Conservation (phyloP, 1,284 basidiomycete genomes). For the Austropuccinia psidii region DNA sequence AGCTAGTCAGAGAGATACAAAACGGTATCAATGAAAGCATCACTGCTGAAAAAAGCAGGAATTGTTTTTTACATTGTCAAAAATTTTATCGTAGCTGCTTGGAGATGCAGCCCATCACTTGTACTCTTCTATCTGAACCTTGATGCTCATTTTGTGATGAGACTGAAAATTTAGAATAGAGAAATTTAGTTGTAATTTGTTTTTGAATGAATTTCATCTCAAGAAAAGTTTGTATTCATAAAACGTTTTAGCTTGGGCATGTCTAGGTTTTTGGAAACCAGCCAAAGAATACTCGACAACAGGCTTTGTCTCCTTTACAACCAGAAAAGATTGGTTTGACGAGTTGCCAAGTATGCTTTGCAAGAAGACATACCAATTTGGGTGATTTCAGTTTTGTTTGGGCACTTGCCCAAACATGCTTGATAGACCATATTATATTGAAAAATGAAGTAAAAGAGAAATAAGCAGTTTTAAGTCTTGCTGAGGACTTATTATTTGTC, state of each 20-base stretch:
- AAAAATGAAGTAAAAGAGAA: too few species aligned
- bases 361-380: neutral
- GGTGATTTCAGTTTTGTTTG: neutral
- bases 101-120: neutral
- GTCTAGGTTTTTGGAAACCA: neutral
- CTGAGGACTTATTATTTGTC: too few species aligned
- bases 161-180: neutral
- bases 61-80: conserved; percentile 7
- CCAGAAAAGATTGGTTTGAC: neutral
- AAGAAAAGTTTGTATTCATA: neutral
- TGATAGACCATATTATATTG: too few species aligned
- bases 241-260: neutral
- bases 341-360: neutral
- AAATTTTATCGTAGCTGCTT: neutral
- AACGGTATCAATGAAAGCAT: neutral
- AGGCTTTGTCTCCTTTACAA: neutral
- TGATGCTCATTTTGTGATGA: neutral
- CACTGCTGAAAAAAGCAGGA: neutral
- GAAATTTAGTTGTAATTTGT: neutral
- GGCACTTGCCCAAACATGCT: neutral
- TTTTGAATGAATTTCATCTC: neutral
- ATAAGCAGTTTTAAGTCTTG: too few species aligned
- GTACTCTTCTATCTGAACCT: neutral
- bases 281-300: neutral
- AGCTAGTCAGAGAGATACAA: neutral